phyloP scores from a whole-genome alignment of 768 basidiomycete species.

The Boletus tomentosulus region DNA sequence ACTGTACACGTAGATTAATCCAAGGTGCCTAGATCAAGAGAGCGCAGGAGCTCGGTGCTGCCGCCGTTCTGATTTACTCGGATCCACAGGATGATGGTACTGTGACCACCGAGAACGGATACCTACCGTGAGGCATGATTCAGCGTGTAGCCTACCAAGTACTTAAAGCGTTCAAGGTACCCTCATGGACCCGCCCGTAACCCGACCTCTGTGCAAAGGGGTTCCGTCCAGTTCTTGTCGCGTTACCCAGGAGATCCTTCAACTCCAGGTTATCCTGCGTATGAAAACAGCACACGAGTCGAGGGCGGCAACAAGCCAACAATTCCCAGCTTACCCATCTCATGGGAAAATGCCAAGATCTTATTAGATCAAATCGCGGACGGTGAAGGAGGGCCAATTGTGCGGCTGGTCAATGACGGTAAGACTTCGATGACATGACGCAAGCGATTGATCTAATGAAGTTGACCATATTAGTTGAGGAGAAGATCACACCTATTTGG shows the following conservation, averaged over 20 bases:
- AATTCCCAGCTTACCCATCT: constrained; percentile 89
- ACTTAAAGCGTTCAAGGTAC: constrained; percentile 13
- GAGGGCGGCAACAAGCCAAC: constrained; percentile 59
- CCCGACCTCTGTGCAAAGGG: constrained; percentile 79
- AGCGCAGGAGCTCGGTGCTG: constrained; percentile 82
- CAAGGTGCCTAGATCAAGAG: constrained; percentile 58
- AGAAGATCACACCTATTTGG: constrained; percentile 88
- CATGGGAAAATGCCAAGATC: constrained; percentile 78
- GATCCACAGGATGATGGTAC: constrained; percentile 87
- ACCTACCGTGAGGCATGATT: constrained; percentile 43
- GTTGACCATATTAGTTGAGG: constrained; percentile 50
- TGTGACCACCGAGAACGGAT: constrained; percentile 75
- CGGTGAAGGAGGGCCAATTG: constrained; percentile 34
- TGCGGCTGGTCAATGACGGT: constrained; percentile 59
- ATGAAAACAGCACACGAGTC: constrained; percentile 68
- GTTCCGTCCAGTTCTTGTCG: constrained; percentile 72
- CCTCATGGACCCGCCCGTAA: constrained; percentile 88
- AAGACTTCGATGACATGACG: constrained; percentile 4
- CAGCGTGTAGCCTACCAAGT: background rate
- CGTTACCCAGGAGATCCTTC: constrained; percentile 74
- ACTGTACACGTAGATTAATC: constrained; percentile 18
- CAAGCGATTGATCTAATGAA: background rate
- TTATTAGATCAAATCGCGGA: constrained; percentile 48
- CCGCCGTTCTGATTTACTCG: constrained; percentile 77
- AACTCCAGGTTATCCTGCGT: constrained; percentile 86